Evolutionary conservation across 139 green algal genomes (phyloP), one percentile per base, ranked within the genome.

Genomic region (Chlorella vulgaris): DNA sequence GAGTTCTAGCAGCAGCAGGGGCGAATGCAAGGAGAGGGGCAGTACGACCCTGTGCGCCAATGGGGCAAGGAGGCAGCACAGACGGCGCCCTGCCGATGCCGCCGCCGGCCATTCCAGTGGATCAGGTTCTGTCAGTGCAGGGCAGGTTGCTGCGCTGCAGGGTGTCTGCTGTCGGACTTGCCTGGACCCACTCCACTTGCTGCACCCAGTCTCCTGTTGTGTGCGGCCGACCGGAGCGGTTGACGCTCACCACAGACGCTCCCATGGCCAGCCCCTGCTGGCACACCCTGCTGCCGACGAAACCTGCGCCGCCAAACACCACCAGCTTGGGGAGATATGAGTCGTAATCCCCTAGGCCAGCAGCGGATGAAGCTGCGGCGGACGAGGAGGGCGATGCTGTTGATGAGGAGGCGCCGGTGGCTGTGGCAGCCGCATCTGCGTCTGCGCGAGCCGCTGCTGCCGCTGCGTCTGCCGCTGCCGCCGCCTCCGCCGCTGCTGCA

Each of bases 251-350:
- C 10, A 98, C 94, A 10, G 85, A 62, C 22, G 94, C 71, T 1
- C 94, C 95, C 2, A 84, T 88, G 7, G 84, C 83, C 0, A 96
- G 61, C 0, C 89, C 95, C 40, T 93, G 88, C 62, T 95, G 68
- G 79, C 91, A 95, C 22, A 98, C 88, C 24, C 89, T 80, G 73
- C 81, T 94, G 67, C 95, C 95, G 26, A 98, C 94, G 82, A 95
- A 98, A 67, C 95, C 94, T 43, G 89, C 92, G 50, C 94, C 95
- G 29, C 95, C 95, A 87, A 98, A 96, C 19, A 98, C 93, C 7
- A 98, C 74, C 50, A 79, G 51, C 10, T 38, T 7, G 7, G 73
- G 73, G 51, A 53, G 6, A 7, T 67, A 33, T 33, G 53, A n/a
- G 38, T 79, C 35, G 15, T 79, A 79, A 24, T 79, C 73, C 4